Evolutionary conservation across 129 eudicot genomes (phyloP).

Genomic region (Dittrichia graveolens): DNA sequence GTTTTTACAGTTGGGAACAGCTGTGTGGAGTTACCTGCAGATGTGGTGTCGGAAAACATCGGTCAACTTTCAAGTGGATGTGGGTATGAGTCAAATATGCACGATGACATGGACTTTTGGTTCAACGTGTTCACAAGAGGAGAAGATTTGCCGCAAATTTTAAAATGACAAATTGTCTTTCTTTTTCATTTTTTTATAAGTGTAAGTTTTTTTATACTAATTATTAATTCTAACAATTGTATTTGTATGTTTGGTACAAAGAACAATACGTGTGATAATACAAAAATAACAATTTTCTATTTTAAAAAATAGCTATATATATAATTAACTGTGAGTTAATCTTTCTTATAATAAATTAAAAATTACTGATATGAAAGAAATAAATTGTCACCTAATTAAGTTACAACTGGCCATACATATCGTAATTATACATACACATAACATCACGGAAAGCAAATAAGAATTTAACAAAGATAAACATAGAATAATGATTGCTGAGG

Average conservation of each 20-base stretch:
- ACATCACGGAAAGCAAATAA: no score
- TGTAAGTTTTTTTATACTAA: not conserved
- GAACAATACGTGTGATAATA: not conserved
- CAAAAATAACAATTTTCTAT: not conserved
- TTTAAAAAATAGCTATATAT: not conserved
- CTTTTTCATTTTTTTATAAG: not conserved
- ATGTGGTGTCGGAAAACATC: conserved; percentile 16
- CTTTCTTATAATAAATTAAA: no score
- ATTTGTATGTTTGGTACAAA: conserved; percentile 22
- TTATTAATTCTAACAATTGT: conserved; percentile 18
- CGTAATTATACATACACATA: no score
- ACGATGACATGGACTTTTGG: conserved; percentile 60
- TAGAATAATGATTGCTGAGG: no score
- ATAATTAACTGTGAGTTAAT: not conserved
- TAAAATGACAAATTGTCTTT: conserved; percentile 15
- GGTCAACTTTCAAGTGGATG: conserved; percentile 41
- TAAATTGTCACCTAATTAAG: no score
- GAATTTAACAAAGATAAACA: no score
- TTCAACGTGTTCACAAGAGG: conserved; percentile 47
- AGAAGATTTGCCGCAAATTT: conserved; percentile 43
- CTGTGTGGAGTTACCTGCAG: conserved; percentile 23
- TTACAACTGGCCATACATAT: no score
- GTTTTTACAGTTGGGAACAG: conserved; percentile 41
- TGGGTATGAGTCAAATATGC: conserved; percentile 36
- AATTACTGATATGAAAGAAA: no score